Conservation (phyloP, 2,329 filamentous ascomycete genomes). For the Gnomoniopsis smithogilvyi region DNA sequence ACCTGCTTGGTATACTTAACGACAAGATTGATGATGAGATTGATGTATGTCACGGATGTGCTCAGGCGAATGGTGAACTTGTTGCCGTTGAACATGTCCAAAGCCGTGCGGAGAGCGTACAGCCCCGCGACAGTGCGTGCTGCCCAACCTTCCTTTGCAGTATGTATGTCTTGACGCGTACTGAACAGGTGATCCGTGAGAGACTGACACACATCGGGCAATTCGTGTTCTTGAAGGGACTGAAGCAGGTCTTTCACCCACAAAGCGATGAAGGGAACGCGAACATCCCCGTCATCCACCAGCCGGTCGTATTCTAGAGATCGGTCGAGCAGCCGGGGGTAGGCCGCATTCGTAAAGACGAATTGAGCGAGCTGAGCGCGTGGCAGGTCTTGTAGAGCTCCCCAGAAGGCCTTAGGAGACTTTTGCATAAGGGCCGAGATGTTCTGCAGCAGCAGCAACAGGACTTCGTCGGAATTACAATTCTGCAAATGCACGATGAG, state of each 20-base stretch:
- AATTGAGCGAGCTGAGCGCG: conserved; percentile 80
- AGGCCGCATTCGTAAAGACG: conserved; percentile 69
- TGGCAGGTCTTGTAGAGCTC: conserved; percentile 77
- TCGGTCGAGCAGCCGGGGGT: conserved; percentile 58
- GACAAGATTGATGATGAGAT: conserved; percentile 63
- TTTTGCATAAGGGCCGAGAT: conserved; percentile 71
- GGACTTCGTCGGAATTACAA: conserved; percentile 51
- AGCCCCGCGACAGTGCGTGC: conserved; percentile 64
- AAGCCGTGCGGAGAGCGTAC: conserved; percentile 54
- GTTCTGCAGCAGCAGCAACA: conserved; percentile 67
- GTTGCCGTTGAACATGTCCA: conserved; percentile 52
- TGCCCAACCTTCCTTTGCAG: conserved; percentile 55
- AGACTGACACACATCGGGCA: conserved; percentile 77
- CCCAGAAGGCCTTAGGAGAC: conserved; percentile 81
- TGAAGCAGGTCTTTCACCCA: conserved; percentile 78
- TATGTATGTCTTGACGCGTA: conserved; percentile 53
- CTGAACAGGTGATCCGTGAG: conserved; percentile 73
- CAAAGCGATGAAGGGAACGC: conserved; percentile 63
- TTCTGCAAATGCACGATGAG: conserved; percentile 52
- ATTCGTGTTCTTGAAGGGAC: conserved; percentile 72
- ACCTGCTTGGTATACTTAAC: conserved; percentile 56
- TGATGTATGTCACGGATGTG: conserved; percentile 59
- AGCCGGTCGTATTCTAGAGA: conserved; percentile 54
- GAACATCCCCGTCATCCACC: conserved; percentile 48
- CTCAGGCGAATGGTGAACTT: conserved; percentile 42